Base-by-base conservation (phyloP, 768 basidiomycete species). In the Boletus sp. region DNA sequence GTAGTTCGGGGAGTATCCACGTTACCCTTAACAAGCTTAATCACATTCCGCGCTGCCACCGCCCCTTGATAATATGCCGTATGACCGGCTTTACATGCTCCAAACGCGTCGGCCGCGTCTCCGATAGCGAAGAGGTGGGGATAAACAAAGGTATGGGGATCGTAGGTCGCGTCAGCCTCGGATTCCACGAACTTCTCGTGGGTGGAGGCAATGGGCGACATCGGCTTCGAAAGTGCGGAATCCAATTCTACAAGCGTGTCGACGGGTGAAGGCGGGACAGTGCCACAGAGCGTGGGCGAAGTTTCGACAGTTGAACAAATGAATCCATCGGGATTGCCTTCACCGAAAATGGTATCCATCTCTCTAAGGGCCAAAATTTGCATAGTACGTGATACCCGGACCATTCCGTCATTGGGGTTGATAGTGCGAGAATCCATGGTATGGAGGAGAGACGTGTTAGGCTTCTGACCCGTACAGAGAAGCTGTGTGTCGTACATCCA, bases 71-170 rank as follows among this genome's bases (percentile, higher is more conserved):
- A 73, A 60, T 80, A 79, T 2, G 82, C 80, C 32, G 72, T 82
- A 56, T 83, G 79, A 0, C 83, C 85, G 13, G 84, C 83, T 23
- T 80, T 76, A 23, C 81, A 77, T 0, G 83, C 85, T 7, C 83
- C 83, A 54, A 83, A 85, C 5, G 82, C 82, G 63, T 85, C 83
- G 1, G 83, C 84, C 1, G 78, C 76, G 50, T 87, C 85, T 8
- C 85, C 85, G 7, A 85, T 67, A 9, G 78, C 83, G 60, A 85
- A 87, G 13, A 87, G 75, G 54, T 83, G 72, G 0, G 78, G 75
- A 60, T 82, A 81, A 19, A 57, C n/a, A 46, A 32, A 32, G 5
- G 23, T 23, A 8, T 27, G 17, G 21, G 32, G 35, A 21, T 40
- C 34, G 21, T 25, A 5, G 0, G 76, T 71, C 21, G 72, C 74